phyloP scores from a whole-genome alignment of 345 rosid genomes.

The Rhizophora mangle region DNA sequence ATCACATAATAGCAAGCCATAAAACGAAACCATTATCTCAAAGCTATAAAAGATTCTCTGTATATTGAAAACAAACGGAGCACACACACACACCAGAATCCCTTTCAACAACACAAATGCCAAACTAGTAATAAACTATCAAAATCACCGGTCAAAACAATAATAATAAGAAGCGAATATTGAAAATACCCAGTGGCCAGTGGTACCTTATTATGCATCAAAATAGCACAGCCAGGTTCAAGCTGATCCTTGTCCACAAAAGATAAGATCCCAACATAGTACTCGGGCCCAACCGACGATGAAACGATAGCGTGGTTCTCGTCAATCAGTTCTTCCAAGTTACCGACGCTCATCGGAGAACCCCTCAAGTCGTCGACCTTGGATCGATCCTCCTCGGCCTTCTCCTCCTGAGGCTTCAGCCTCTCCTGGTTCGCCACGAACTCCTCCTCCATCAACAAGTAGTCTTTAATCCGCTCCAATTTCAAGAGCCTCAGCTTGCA shows the following conservation, averaged over 20 bases:
- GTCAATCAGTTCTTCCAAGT: conserved; percentile 86
- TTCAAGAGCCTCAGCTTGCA: conserved; percentile 83
- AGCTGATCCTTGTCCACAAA: conserved; percentile 97
- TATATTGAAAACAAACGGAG: too few relatives aligned
- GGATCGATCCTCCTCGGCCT: conserved; percentile 93
- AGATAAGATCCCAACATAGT: conserved; percentile 83
- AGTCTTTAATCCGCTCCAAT: conserved; percentile 87
- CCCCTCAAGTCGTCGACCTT: conserved; percentile 95
- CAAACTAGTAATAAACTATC: too few relatives aligned
- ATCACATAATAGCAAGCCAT: too few relatives aligned
- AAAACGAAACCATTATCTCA: too few relatives aligned
- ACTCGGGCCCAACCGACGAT: conserved; percentile 94
- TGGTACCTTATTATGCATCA: conserved; percentile 95
- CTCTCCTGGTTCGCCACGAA: conserved; percentile 91
- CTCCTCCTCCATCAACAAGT: conserved; percentile 93
- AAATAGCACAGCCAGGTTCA: conserved; percentile 95
- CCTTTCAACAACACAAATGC: too few relatives aligned
- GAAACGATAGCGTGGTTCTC: conserved; percentile 98
- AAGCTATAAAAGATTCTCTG: too few relatives aligned
- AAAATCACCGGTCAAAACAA: too few relatives aligned
- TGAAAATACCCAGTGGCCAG: neutral
- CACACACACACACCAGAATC: too few relatives aligned
- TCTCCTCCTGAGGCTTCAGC: conserved; percentile 95
- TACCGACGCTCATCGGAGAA: conserved; percentile 95
- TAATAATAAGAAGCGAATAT: neutral